phyloP scores from a whole-genome alignment of 164 flowering plant genomes.

The Chloranthus sessilifolius region DNA sequence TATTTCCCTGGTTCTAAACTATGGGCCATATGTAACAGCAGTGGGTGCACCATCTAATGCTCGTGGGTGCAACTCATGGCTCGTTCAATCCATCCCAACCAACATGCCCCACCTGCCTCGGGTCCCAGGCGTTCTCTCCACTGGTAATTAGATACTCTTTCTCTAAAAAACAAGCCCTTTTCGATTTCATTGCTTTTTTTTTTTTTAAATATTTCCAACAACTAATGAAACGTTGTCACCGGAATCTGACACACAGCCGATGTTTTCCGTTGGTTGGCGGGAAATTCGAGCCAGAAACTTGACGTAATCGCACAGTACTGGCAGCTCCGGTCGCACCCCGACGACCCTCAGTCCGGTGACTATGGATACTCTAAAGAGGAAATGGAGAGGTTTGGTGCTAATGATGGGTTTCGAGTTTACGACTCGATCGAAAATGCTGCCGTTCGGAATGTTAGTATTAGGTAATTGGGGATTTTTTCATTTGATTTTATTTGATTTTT shows the following conservation, averaged over 20 bases:
- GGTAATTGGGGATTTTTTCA: slow-evolving; percentile 29
- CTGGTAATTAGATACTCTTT: slow-evolving; percentile 41
- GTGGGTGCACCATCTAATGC: too few relatives aligned
- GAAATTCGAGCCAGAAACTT: slow-evolving; percentile 56
- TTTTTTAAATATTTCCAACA: background rate
- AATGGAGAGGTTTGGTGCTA: slow-evolving; percentile 65
- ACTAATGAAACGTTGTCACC: background rate
- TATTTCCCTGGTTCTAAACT: too few relatives aligned
- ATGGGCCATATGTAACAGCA: too few relatives aligned
- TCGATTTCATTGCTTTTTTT: background rate
- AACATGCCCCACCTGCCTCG: slow-evolving; percentile 78
- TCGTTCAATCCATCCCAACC: slow-evolving; percentile 89
- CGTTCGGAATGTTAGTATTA: slow-evolving; percentile 58
- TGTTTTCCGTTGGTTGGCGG: slow-evolving; percentile 83
- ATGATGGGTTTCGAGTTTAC: slow-evolving; percentile 52
- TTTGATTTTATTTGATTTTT: background rate
- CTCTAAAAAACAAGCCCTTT: background rate
- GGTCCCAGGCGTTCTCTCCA: slow-evolving; percentile 70
- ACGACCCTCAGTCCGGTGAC: slow-evolving; percentile 78
- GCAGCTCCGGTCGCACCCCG: slow-evolving; percentile 61
- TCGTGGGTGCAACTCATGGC: slow-evolving; percentile 72
- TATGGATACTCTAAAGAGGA: slow-evolving; percentile 72
- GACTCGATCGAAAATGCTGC: slow-evolving; percentile 64
- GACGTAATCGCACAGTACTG: slow-evolving; percentile 89
- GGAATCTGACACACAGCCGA: slow-evolving; percentile 37